These are phyloP conservation scores for Paramyrothecium sp. DNA, from an alignment of 2,329 filamentous ascomycete genomes.

Conservation along the genomic window DNA sequence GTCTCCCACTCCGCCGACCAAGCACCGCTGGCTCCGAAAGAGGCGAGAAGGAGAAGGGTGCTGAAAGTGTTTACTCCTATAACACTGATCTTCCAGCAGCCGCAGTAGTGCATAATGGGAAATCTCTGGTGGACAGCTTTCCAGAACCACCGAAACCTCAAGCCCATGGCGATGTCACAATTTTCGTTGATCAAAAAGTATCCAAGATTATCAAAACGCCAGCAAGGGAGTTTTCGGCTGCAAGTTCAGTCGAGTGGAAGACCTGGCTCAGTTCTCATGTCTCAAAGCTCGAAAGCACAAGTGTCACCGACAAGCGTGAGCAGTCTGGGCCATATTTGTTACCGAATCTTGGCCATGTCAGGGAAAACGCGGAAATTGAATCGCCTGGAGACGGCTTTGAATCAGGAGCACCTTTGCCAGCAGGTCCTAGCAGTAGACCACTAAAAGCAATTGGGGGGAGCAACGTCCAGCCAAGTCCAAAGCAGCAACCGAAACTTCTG, in stretches of 20 bases:
- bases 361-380: slow-evolving; percentile 50
- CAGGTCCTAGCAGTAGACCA: neutral
- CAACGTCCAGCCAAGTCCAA: neutral
- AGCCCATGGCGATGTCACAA: slow-evolving; percentile 9
- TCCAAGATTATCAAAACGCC: slow-evolving; percentile 21
- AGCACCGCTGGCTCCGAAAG: slow-evolving; percentile 38
- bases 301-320: slow-evolving; percentile 10
- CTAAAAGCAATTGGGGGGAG: neutral
- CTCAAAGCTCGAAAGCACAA: slow-evolving; percentile 39
- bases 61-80: slow-evolving; percentile 50
- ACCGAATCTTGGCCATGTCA: slow-evolving; percentile 37
- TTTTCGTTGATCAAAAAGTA: slow-evolving; percentile 1
- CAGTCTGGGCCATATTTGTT: neutral
- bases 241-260: slow-evolving; percentile 55
- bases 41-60: slow-evolving; percentile 35
- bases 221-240: slow-evolving; percentile 36
- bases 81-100: slow-evolving; percentile 17
- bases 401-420: neutral
- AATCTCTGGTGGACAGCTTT: neutral
- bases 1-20: slow-evolving; percentile 36
- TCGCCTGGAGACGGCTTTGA: slow-evolving; percentile 15
- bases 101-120: neutral
- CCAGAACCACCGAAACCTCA: neutral
- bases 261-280: slow-evolving; percentile 52
- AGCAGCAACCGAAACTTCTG: slow-evolving; percentile 2